Conservation (phyloP, 805 yeast species). For the Lipomyces starkeyi region DNA sequence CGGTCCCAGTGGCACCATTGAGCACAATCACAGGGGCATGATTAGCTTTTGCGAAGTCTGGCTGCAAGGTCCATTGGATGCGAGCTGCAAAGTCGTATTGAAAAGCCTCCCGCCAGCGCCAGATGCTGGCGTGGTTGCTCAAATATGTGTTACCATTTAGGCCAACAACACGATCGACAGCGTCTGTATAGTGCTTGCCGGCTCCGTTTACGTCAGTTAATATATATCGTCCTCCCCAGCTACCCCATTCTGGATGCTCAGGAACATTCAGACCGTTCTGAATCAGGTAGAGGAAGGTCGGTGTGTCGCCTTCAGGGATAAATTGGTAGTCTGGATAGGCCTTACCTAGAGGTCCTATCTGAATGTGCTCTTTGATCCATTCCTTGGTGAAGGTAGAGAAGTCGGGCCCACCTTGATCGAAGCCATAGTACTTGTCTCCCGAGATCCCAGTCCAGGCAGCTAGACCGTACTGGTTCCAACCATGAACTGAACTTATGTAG, state of each 20-base stretch:
- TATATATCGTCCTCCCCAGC: constrained; percentile 18
- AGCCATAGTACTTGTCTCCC: constrained; percentile 13
- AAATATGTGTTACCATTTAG: constrained; percentile 4
- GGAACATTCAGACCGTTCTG: constrained; percentile 20
- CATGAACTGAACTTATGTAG: constrained; percentile 15
- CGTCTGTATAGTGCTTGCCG: constrained; percentile 9
- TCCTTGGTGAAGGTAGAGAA: constrained; percentile 2
- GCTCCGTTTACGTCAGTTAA: background rate
- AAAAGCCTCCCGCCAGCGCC: constrained; percentile 22
- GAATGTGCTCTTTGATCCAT: constrained; percentile 19
- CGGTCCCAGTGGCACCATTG: constrained; percentile 9
- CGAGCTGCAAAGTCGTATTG: constrained; percentile 21
- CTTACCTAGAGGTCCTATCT: constrained; percentile 17
- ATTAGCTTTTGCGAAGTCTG: constrained; percentile 4
- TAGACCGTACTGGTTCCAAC: constrained; percentile 19
- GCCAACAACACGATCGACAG: constrained; percentile 14
- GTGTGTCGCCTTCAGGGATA: constrained; percentile 20
- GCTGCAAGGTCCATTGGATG: constrained; percentile 17
- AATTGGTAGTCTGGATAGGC: constrained; percentile 12
- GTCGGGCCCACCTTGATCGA: constrained; percentile 18
- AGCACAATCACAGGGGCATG: constrained; percentile 12
- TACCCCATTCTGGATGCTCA: constrained; percentile 15
- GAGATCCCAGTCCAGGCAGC: constrained; percentile 20
- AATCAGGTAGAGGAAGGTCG: constrained; percentile 17
- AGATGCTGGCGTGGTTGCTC: constrained; percentile 16